Base-by-base conservation (phyloP, 2,329 filamentous ascomycete genomes). In the Calycina marina region DNA sequence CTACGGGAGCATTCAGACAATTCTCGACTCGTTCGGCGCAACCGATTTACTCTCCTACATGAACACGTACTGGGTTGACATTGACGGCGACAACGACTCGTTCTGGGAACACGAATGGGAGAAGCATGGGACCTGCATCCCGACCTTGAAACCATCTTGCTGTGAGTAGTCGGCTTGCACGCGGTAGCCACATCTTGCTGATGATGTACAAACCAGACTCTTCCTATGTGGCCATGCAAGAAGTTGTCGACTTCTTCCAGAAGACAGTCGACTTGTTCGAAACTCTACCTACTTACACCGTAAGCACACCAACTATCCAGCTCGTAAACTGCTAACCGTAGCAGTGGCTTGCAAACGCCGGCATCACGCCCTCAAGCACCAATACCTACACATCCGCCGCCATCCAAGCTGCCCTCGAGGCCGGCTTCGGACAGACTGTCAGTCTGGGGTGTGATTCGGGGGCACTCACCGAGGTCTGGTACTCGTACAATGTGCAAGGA, bases 121-220 rank as follows among this genome's bases (percentile, higher is more conserved):
- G 42, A 84, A 81, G 52, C 79, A 85, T 50, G 80, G 79, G 34
- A 67, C 63, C n/a, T 83, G 78, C 56, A 69, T 83, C 41, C 72
- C 62, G 44, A 84, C 79, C 0, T 62, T 84, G 6, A 62, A 74
- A 28, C 68, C 77, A 0, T 53, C 56, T 12, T 85, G 79, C 60
- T 85, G 20, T 22, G n/a, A 9, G 20, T 22, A 22, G 20, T 22
- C n/a, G 2, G n/a, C n/a, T 22, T 22, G n/a, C n/a, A 9, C n/a
- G 8, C 20, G 8, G 20, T 9, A 22, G n/a, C n/a, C n/a, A n/a
- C n/a, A n/a, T n/a, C n/a, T n/a, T n/a, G n/a, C n/a, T n/a, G n/a
- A n/a, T n/a, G n/a, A n/a, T n/a, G n/a, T n/a, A n/a, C n/a, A n/a
- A n/a, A 2, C n/a, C 20, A 22, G 20, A 82, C 56, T 55, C 57